Evolutionary conservation across 192 early-diverging fungal species (phyloP), one percentile per base, ranked within the genome.

Genomic region (Coemansia sp.): DNA sequence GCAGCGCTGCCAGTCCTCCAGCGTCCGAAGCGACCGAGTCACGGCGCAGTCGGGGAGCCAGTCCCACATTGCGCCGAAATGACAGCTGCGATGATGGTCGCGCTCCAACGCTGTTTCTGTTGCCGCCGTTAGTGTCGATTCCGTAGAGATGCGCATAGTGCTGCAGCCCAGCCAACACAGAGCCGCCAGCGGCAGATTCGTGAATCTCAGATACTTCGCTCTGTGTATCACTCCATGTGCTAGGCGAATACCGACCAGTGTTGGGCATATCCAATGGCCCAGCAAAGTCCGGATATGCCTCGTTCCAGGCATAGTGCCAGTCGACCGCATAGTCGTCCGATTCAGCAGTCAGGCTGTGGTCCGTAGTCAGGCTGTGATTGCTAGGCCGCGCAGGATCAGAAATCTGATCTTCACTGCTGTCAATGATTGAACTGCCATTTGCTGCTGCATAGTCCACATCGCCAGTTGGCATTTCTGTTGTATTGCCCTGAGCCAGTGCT

Each of bases 241-340:
- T 67, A 8, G 60, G 65, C 69, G 68, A 66, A 21, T 64, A 60
- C 6, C 37, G 39, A 25, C 17, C 21, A 14, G 43, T 27, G 39
- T 23, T 21, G 23, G 57, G 38, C 11, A 5, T 10, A 24, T 48
- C 24, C 10, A 49, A 12, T 15, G 37, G 6, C 2, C 19, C 41
- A 5, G 58, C 9, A 27, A 81, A 63, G 49, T 87, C 86, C 12
- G 86, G 74, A 15, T 87, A 84, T 1, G 85, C 87, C 69, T 93
- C 90, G 22, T 83, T 80, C 69, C 85, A 86, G 2, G 90, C 90
- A 73, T 83, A 90, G 35, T 87, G 88, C 89, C 90, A 94, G 65
- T 92, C 92, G 6, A 86, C 85, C 6, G 56, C 25, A 75, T 78
- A 58, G 63, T 82, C 24, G 75, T 53, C 58, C 72, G 64, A 32